Base-by-base conservation (phyloP, 352 stramenopile species). In the Blastocystis sp. region DNA sequence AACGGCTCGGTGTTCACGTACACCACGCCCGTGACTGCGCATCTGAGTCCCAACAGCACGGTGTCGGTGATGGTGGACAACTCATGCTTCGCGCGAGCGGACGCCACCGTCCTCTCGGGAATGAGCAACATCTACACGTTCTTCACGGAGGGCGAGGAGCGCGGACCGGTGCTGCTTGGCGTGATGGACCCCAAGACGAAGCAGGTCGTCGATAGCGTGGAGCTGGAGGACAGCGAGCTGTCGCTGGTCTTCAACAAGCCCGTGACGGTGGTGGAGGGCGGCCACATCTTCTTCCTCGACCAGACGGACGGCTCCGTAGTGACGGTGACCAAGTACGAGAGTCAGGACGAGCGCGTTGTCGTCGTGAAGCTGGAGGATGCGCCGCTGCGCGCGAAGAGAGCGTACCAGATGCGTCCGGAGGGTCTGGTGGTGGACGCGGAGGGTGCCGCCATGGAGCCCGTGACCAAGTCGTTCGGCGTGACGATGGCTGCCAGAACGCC, bases 211-310 rank as follows among this genome's bases (percentile, higher is more conserved):
- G 29, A 67, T 16, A 34, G 14, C 24, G 11, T n/a, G 64, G 34
- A 57, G 11, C 18, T 78, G 44, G 16, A 32, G 32, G 36, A 57
- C 16, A 40, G 24, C 27, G 4, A 11, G 7, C 27, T 34, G 6
- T 61, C 46, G 46, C 36, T 78, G 67, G 42, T 40, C 36, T 78
- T 78, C 27, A 78, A 78, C 49, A 32, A 78, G 38, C n/a, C 46
- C 14, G 51, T 78, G 27, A 18, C 29, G 32, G 16, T 78, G 14
- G 42, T 57, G 11, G 46, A 32, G 32, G 38, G 38, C 27, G 44
- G 67, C 32, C 49, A 38, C 38, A 46, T 61, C 14, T 57, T 32
- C 21, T 46, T 78, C 34, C 36, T 75, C 32, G 27, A 61, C 36
- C 21, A 27, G 40, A 46, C 27, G 32, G 67, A 61, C 49, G 67